These are phyloP conservation scores for Curvularia sp. DNA, from an alignment of 2,329 filamentous ascomycete species.

Conservation along the genomic window DNA sequence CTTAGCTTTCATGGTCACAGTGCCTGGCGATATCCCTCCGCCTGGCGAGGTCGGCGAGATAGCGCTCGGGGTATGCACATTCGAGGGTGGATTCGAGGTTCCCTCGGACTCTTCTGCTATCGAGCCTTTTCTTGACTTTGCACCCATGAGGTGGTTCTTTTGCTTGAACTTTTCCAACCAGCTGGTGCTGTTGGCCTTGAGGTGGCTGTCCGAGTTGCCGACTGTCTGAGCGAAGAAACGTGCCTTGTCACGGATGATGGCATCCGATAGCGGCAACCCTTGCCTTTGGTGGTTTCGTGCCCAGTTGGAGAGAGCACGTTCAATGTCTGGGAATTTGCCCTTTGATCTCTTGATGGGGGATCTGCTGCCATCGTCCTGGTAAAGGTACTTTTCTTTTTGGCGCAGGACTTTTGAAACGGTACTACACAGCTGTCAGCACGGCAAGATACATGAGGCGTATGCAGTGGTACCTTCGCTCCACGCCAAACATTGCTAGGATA, in stretches of 20 bases:
- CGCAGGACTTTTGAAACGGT: slow-evolving; percentile 98
- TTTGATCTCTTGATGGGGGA: slow-evolving; percentile 84
- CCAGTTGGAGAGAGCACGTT: slow-evolving; percentile 88
- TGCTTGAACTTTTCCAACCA: slow-evolving; percentile 98
- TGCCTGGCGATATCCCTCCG: slow-evolving; percentile 70
- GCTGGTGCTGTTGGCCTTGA: slow-evolving; percentile 72
- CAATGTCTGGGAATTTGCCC: slow-evolving; percentile 87
- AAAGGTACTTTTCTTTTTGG: slow-evolving; percentile 92
- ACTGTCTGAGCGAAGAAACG: slow-evolving; percentile 78
- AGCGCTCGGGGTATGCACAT: slow-evolving; percentile 67
- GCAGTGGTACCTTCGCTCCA: slow-evolving; percentile 84
- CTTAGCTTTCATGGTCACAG: slow-evolving; percentile 66
- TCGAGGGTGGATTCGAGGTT: slow-evolving; percentile 62
- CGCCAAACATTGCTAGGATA: slow-evolving; percentile 78
- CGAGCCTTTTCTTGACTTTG: slow-evolving; percentile 63
- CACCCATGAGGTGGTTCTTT: slow-evolving; percentile 71
- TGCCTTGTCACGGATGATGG: slow-evolving; percentile 85
- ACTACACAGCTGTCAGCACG: slow-evolving; percentile 59
- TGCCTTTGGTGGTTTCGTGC: slow-evolving; percentile 79
- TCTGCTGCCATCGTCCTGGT: slow-evolving; percentile 76
- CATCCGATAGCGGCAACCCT: slow-evolving; percentile 75
- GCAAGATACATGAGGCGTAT: slow-evolving; percentile 14
- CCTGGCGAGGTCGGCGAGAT: slow-evolving; percentile 77
- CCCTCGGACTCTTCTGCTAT: slow-evolving; percentile 72
- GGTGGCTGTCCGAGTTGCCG: slow-evolving; percentile 72